Evolutionary conservation across 257 asterid genomes (phyloP).

Genomic region (Leptodermis oblonga): DNA sequence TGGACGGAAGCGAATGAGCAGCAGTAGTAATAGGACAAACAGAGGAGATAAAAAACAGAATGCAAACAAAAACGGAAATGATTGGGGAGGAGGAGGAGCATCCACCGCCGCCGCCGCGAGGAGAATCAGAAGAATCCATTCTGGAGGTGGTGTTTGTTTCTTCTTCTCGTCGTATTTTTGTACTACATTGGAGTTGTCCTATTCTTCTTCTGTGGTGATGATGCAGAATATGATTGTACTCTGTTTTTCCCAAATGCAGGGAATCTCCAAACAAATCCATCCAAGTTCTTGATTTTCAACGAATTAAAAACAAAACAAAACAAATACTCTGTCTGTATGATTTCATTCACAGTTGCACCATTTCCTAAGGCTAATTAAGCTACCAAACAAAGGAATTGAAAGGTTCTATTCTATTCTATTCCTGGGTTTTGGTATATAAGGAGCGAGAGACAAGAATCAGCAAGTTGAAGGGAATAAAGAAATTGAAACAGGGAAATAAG

Average conservation of each 20-base stretch:
- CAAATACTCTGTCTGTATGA: no score
- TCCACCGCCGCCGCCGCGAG: no score
- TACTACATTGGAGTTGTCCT: constrained; percentile 34
- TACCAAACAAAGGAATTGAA: no score
- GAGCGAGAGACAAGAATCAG: constrained; percentile 49
- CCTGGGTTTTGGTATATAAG: constrained; percentile 30
- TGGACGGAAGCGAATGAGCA: constrained; percentile 25
- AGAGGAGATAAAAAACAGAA: constrained; percentile 38
- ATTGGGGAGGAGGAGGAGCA: constrained; percentile 33
- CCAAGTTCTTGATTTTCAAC: no score
- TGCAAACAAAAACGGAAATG: constrained; percentile 48
- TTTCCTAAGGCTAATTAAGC: no score
- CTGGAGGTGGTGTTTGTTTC: constrained; percentile 31
- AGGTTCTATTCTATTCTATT: constrained; percentile 32
- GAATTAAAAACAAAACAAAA: no score
- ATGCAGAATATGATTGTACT: constrained; percentile 21
- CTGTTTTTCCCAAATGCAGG: constrained; percentile 17
- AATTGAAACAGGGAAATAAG: constrained; percentile 14
- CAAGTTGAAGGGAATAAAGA: constrained; percentile 46
- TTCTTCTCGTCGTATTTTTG: constrained; percentile 14
- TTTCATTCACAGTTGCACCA: constrained; percentile 42
- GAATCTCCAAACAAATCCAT: constrained; percentile 33
- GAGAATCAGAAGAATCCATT: constrained; percentile 30
- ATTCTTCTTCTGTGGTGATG: constrained; percentile 38
- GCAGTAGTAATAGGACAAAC: constrained; percentile 62